Base-by-base conservation (phyloP, 2,329 filamentous ascomycete genomes). In the Thielaviopsis populi region DNA sequence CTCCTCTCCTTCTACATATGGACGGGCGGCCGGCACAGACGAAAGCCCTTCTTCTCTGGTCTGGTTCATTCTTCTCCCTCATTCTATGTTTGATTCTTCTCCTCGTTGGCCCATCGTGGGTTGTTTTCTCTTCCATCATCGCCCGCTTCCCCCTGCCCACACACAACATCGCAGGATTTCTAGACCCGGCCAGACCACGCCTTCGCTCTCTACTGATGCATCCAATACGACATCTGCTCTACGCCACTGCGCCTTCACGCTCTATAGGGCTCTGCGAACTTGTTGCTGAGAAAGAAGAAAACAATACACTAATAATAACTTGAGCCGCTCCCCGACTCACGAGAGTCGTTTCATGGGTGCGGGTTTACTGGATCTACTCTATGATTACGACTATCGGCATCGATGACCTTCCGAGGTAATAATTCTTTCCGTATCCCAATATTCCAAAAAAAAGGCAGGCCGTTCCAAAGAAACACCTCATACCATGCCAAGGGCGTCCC, bases 381-480 rank as follows among this genome's bases (percentile, higher is more conserved):
- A 54, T 54, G 50, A 54, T 54, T 54, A 54, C 27, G 50, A 54
- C 50, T n/a, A 54, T 19, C 46, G 46, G 46, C 46, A 50, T 50
- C 46, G 46, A 50, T 50, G 46, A 50, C 46, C 46, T 50, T 50
- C 46, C 46, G 19, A 27, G 46, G 46, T 50, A 19, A 24, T 50
- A 24, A 50, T 50, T 50, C 46, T 50, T 50, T 50, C 46, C 46
- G 46, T 50, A 50, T 50, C 46, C 24, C 46, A 50, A 50, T 50
- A 50, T 22, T 50, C 24, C 46, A 27, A 54, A 54, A 54, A 30
- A 2, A 54, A 30, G 50, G 50, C 27, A 54, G n/a, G 8, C 27
- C 17, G 50, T 54, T 54, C 50, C 50, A 54, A 54, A 54, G 24
- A 54, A 54, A 54, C 50, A 54, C 50, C 50, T 54, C 24, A 33